These are phyloP conservation scores for Acaromyces ingoldii DNA, from an alignment of 1,284 basidiomycete species.

Conservation along the genomic window DNA sequence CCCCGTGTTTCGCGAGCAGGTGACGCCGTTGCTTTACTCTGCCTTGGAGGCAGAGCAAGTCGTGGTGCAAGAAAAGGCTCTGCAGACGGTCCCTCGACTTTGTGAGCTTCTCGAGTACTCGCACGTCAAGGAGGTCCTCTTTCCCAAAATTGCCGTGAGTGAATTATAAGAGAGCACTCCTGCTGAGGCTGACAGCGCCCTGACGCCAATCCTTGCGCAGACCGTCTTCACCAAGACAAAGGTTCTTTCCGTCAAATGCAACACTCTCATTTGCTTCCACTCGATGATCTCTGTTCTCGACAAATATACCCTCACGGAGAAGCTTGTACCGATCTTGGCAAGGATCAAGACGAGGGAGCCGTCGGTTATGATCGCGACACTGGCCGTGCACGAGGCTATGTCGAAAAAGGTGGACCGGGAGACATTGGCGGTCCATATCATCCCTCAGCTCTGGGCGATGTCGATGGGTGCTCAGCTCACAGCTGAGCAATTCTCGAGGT, in stretches of 20 bases:
- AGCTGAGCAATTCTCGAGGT: slow-evolving; percentile 73
- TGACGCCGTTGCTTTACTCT: slow-evolving; percentile 89
- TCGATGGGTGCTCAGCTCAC: slow-evolving; percentile 60
- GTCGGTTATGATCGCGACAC: slow-evolving; percentile 63
- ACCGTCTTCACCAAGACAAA: slow-evolving; percentile 47
- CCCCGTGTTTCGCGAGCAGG: slow-evolving; percentile 78
- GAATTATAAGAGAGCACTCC: too few species aligned
- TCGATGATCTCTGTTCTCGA: slow-evolving; percentile 90
- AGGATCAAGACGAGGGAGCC: slow-evolving; percentile 83
- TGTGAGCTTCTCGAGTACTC: slow-evolving; percentile 78
- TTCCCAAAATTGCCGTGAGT: slow-evolving; percentile 42
- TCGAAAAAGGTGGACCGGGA: slow-evolving; percentile 90
- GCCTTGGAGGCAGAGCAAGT: slow-evolving; percentile 76
- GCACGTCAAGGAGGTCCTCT: slow-evolving; percentile 47
- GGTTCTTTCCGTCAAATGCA: slow-evolving; percentile 66
- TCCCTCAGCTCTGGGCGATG: slow-evolving; percentile 47
- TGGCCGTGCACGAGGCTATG: slow-evolving; percentile 94
- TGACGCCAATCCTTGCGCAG: too few species aligned
- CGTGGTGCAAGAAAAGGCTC: slow-evolving; percentile 80
- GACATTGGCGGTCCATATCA: slow-evolving; percentile 70
- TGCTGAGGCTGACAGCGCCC: too few species aligned
- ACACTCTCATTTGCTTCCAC: slow-evolving; percentile 79
- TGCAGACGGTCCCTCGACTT: slow-evolving; percentile 76
- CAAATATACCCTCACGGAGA: slow-evolving; percentile 81
- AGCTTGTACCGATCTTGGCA: slow-evolving; percentile 84